A percentile compares a stretch with the other conserved stretches of the same genome.
Evolutionary conservation across 768 basidiomycete genomes (phyloP).

Genomic region (Mycena latifolia): DNA sequence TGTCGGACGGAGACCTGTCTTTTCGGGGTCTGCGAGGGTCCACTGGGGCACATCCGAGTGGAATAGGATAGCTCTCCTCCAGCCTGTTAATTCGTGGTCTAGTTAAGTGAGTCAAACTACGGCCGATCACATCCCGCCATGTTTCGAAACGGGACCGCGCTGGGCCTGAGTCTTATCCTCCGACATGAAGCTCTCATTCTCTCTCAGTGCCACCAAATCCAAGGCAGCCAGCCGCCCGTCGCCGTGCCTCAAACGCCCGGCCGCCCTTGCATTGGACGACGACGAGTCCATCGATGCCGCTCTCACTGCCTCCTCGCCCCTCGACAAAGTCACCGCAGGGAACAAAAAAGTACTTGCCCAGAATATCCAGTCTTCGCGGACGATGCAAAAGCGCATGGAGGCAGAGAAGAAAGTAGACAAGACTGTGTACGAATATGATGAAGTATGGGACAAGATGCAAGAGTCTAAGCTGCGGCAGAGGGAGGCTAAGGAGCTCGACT

Average conservation of each 20-base stretch:
- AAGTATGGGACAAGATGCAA: conserved; percentile 97
- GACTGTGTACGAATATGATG: conserved; percentile 95
- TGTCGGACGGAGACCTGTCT: conserved; percentile 69
- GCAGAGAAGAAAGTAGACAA: conserved; percentile 83
- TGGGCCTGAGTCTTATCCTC: too few relatives aligned
- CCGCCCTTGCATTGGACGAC: conserved; percentile 76
- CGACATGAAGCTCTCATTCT: conserved; percentile 91
- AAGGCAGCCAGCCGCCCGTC: conserved; percentile 59
- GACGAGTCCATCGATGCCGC: conserved; percentile 67
- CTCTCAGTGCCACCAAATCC: conserved; percentile 77
- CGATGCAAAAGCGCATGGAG: conserved; percentile 80
- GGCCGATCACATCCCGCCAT: conserved; percentile 20
- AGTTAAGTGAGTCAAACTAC: conserved; percentile 85
- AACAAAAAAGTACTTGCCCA: conserved; percentile 72
- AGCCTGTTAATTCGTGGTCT: conserved; percentile 92
- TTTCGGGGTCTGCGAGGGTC: conserved; percentile 56
- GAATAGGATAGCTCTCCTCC: conserved; percentile 84
- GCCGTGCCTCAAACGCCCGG: conserved; percentile 66
- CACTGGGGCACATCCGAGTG: conserved; percentile 51
- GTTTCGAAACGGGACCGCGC: too few relatives aligned
- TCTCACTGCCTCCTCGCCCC: conserved; percentile 54
- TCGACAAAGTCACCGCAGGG: conserved; percentile 52
- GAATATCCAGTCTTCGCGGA: conserved; percentile 70
- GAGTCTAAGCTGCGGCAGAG: conserved; percentile 82
- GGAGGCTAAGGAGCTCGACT: conserved; percentile 79